A percentile compares a stretch with the other conserved stretches of the same genome.
Conservation (phyloP, 192 early-diverging fungal species). For the Pilaira anomala region DNA sequence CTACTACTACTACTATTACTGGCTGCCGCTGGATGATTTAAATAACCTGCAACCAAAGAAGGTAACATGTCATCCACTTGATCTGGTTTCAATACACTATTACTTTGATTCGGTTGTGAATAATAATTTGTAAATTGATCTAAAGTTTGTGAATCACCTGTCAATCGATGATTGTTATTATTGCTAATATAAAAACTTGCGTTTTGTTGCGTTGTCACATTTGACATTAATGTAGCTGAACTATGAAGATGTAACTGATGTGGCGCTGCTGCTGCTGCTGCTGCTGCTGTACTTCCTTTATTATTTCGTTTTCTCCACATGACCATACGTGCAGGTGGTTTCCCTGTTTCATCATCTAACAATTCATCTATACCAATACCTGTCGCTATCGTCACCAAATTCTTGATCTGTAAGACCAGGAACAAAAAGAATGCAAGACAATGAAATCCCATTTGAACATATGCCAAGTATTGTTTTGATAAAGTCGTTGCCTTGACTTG, state of each 20-base stretch:
- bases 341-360: neutral
- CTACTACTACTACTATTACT: neutral
- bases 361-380: conserved; percentile 24
- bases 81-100: neutral
- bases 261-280: too few relatives aligned
- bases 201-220: neutral
- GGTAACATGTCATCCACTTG: neutral
- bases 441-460: conserved; percentile 43
- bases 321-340: conserved; percentile 7
- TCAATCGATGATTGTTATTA: neutral
- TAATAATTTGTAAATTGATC: neutral
- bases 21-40: neutral
- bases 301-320: neutral
- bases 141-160: neutral
- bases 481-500: conserved; percentile 7
- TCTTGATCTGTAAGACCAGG: conserved; percentile 34
- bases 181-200: neutral
- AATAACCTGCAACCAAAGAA: neutral
- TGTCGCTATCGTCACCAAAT: conserved; percentile 17
- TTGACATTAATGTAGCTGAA: neutral
- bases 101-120: too few relatives aligned
- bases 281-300: too few relatives aligned
- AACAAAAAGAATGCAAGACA: conserved; percentile 39
- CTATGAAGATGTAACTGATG: neutral
- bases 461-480: conserved; percentile 40